Conservation (phyloP, 768 basidiomycete genomes). For the Boletus sp. region DNA sequence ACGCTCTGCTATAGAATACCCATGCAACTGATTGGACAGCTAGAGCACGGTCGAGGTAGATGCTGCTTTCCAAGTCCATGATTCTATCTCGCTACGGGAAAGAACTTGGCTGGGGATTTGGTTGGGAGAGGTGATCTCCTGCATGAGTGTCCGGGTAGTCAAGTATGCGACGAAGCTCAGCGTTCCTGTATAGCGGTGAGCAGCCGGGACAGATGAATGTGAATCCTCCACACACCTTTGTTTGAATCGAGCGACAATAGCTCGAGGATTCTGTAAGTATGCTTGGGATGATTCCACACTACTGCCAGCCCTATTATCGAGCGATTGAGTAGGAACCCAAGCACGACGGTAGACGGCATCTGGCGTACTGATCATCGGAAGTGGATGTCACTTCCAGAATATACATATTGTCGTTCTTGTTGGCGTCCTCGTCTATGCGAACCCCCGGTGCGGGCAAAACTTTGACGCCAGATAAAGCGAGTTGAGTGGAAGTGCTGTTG, state of each 20-base stretch:
- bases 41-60: neutral
- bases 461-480: conserved; percentile 57
- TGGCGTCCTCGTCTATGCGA: conserved; percentile 46
- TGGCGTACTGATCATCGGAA: conserved; percentile 44
- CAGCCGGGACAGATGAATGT: conserved; percentile 3
- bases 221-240: conserved; percentile 46
- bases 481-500: conserved; percentile 47
- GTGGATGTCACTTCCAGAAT: conserved; percentile 63
- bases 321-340: neutral
- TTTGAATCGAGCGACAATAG: conserved; percentile 61
- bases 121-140: conserved; percentile 2
- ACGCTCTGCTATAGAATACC: conserved; percentile 8
- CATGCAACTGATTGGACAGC: neutral
- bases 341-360: neutral
- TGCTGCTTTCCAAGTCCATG: neutral
- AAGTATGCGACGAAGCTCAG: conserved; percentile 54
- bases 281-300: conserved; percentile 30
- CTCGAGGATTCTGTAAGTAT: conserved; percentile 41
- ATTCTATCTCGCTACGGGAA: neutral
- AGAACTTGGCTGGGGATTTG: conserved; percentile 12
- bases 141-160: conserved; percentile 41
- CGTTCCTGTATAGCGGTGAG: conserved; percentile 41
- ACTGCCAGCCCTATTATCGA: conserved; percentile 8
- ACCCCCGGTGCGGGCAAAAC: conserved; percentile 75
- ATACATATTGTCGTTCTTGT: conserved; percentile 68